A percentile compares a stretch with the other conserved stretches of the same genome.
These are phyloP conservation scores for Aspergillus saccharolyticus DNA, from an alignment of 495 filamentous ascomycete species.

Conservation along the genomic window DNA sequence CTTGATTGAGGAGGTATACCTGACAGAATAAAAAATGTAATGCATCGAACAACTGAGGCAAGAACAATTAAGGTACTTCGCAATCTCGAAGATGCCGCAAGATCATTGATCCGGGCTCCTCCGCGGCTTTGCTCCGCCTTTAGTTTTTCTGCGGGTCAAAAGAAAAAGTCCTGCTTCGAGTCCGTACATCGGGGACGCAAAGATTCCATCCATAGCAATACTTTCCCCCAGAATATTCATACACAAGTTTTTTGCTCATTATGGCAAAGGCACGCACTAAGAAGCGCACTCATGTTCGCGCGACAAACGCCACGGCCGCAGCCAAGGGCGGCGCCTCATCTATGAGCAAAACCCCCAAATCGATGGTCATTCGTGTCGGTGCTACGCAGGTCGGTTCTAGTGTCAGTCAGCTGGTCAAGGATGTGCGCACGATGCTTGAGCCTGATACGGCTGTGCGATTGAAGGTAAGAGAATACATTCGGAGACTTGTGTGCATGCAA, in stretches of 20 bases:
- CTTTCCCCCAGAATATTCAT: constrained; percentile 10
- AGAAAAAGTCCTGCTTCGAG: constrained; percentile 24
- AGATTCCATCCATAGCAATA: constrained; percentile 6
- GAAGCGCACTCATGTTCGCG: constrained; percentile 79
- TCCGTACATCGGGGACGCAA: constrained; percentile 12
- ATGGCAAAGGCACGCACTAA: constrained; percentile 84
- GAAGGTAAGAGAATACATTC: constrained; percentile 38
- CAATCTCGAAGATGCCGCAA: constrained; percentile 29
- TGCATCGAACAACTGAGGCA: too few relatives aligned
- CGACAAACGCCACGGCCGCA: constrained; percentile 55
- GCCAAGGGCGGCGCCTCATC: constrained; percentile 47
- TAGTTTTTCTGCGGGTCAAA: constrained; percentile 32
- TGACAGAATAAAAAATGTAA: too few relatives aligned
- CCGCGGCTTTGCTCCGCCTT: constrained; percentile 23
- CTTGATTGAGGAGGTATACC: too few relatives aligned
- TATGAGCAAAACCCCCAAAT: constrained; percentile 67
- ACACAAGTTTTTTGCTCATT: constrained; percentile 15
- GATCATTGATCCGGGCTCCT: constrained; percentile 35
- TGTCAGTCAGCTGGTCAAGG: constrained; percentile 84
- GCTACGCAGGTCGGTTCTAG: constrained; percentile 89
- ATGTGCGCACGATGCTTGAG: constrained; percentile 92
- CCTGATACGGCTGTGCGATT: constrained; percentile 85
- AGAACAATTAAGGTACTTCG: background rate
- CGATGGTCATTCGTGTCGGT: constrained; percentile 97
- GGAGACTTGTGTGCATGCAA: background rate